Percentiles rank a stretch among this genome's conserved stretches.
phyloP scores from a whole-genome alignment of 768 basidiomycete species.

The Amanita exitialis region DNA sequence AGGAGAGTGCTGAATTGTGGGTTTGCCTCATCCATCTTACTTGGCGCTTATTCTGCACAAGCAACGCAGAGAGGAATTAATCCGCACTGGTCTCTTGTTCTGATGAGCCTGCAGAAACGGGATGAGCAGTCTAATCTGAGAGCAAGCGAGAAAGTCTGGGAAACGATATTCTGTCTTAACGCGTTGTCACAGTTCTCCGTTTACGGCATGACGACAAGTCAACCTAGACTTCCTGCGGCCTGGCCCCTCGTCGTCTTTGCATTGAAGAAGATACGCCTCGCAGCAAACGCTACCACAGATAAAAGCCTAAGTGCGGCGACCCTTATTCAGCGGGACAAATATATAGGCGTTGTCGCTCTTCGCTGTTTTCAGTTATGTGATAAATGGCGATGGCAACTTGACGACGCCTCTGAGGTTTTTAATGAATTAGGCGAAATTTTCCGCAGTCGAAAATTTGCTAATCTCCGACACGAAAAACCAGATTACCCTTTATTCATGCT shows the following conservation, averaged over 20 bases:
- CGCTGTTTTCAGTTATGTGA: slow-evolving; percentile 68
- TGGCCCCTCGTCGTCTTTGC: slow-evolving; percentile 62
- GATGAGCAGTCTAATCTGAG: slow-evolving; percentile 24
- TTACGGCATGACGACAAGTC: slow-evolving; percentile 25
- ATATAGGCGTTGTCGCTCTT: slow-evolving; percentile 56
- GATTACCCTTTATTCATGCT: slow-evolving; percentile 71
- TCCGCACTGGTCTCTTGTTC: slow-evolving; percentile 38
- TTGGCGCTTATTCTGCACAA: slow-evolving; percentile 17
- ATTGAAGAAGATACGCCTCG: slow-evolving; percentile 48
- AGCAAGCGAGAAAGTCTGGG: slow-evolving; percentile 66
- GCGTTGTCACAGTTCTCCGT: slow-evolving; percentile 73
- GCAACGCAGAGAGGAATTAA: slow-evolving; percentile 13
- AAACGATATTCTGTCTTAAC: slow-evolving; percentile 54
- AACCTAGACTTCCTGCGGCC: slow-evolving; percentile 32
- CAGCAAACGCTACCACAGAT: slow-evolving; percentile 36
- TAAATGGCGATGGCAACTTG: slow-evolving; percentile 70
- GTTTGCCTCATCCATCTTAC: slow-evolving; percentile 58
- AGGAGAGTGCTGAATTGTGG: slow-evolving; percentile 61
- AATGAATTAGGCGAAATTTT: slow-evolving; percentile 63
- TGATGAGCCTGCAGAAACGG: slow-evolving; percentile 19
- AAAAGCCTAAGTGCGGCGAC: slow-evolving; percentile 21
- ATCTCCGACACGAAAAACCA: slow-evolving; percentile 47
- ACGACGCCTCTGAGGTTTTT: slow-evolving; percentile 47
- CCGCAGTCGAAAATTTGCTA: slow-evolving; percentile 64
- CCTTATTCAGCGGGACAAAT: slow-evolving; percentile 53